These are phyloP conservation scores for Mycosarcoma mackinlayi DNA, from an alignment of 1,284 basidiomycete species.

Conservation along the genomic window DNA sequence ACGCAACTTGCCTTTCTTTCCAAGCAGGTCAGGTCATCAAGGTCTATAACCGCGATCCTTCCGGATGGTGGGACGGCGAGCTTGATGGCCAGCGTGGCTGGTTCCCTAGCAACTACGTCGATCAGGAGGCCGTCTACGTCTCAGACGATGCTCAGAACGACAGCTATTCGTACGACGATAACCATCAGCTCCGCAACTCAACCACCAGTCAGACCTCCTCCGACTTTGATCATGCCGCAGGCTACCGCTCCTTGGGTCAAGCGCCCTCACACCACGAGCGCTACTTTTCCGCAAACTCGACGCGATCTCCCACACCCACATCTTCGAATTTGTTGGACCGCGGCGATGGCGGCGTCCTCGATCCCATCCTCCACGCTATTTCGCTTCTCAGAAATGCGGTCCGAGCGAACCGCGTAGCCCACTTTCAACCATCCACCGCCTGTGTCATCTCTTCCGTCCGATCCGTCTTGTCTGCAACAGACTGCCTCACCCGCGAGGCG, in stretches of 20 bases:
- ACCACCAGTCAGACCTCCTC: constrained; percentile 17
- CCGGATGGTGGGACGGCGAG: constrained; percentile 99
- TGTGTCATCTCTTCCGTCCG: constrained; percentile 95
- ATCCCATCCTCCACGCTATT: constrained; percentile 81
- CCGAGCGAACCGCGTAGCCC: constrained; percentile 77
- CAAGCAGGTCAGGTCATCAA: constrained; percentile 88
- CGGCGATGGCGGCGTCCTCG: constrained; percentile 48
- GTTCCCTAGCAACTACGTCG: constrained; percentile 84
- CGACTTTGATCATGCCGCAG: constrained; percentile 25
- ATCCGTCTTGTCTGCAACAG: constrained; percentile 84
- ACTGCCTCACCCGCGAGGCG: constrained; percentile 86
- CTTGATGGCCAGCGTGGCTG: constrained; percentile 78
- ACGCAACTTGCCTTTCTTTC: constrained; percentile 81
- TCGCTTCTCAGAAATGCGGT: constrained; percentile 87
- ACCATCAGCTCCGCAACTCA: constrained; percentile 13
- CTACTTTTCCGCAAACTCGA: constrained; percentile 33
- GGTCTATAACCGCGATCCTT: constrained; percentile 84
- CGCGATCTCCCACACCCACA: constrained; percentile 51
- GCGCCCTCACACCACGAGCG: constrained; percentile 15
- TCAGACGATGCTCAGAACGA: constrained; percentile 35
- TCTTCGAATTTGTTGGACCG: constrained; percentile 23
- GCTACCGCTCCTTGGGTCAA: constrained; percentile 9
- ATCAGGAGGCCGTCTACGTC: constrained; percentile 48
- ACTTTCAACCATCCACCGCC: constrained; percentile 75
- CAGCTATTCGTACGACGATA: constrained; percentile 33